phyloP scores from a whole-genome alignment of 306 rosid species.

The Biancaea sappan region DNA sequence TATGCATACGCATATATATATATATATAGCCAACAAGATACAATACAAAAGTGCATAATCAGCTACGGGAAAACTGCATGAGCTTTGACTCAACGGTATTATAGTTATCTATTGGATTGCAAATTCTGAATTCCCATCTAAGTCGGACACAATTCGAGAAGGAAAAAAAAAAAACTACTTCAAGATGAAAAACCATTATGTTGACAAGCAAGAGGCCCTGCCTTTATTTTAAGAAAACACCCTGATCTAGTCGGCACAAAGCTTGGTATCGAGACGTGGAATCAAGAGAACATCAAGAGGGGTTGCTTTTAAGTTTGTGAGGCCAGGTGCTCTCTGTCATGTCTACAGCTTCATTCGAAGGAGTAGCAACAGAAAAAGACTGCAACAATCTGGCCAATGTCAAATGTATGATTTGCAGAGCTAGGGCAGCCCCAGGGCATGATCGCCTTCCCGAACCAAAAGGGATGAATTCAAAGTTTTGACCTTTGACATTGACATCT shows the following conservation, averaged over 20 bases:
- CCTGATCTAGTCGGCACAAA: constrained; percentile 21
- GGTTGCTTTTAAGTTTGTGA: constrained; percentile 45
- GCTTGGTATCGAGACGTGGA: constrained; percentile 33
- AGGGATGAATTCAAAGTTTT: constrained; percentile 37
- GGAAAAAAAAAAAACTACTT: too few species aligned
- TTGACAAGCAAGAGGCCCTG: not conserved
- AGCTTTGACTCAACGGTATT: too few species aligned
- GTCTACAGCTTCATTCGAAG: constrained; percentile 42
- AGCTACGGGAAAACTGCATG: too few species aligned
- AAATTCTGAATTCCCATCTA: too few species aligned
- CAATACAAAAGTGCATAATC: too few species aligned
- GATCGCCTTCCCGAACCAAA: constrained; percentile 51
- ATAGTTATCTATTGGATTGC: too few species aligned
- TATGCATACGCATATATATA: too few species aligned
- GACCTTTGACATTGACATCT: constrained; percentile 40
- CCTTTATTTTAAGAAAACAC: constrained; percentile 21
- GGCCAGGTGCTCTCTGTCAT: constrained; percentile 52
- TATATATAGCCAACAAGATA: too few species aligned
- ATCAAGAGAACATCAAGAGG: constrained; percentile 38
- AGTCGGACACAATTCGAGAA: too few species aligned
- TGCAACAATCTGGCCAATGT: constrained; percentile 40
- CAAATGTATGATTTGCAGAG: constrained; percentile 41
- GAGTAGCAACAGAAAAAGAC: constrained; percentile 33
- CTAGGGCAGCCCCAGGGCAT: constrained; percentile 41
- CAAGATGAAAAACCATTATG: too few species aligned